Evolutionary conservation across 164 flowering plant genomes (phyloP), one percentile per base, ranked within the genome.

Genomic region (Vitis rotundifolia): DNA sequence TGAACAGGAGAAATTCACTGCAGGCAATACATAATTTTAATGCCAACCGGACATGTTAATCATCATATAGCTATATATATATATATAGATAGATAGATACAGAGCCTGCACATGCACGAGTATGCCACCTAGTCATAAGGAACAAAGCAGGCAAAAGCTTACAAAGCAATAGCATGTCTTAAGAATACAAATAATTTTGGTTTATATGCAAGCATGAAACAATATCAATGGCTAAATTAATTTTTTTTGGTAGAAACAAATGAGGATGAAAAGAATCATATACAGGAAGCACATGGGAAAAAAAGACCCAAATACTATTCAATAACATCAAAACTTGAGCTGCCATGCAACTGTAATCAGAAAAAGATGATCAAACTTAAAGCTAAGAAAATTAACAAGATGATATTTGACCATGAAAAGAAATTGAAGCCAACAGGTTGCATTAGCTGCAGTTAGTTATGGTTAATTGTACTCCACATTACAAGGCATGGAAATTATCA

Each of bases 281-380:
- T 68, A 63, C 11, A 60, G 31, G 68, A 26, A 51, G 10, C 18
- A 7, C 22, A 31, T 14, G 55, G 29, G 10, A 5, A 47, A 53
- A 53, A 57, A 13, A 18, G 55, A 53, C 9, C 52, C 37, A 31
- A 62, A 52, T 50, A 56, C 19, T 4, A 37, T 66, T 69, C 74
- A 63, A 69, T 71, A 55, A 66, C 71, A 48, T 68, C 71, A 56
- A 14, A 53, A 8, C 55, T 72, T 61, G 73, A 64, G 64, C n/a
- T 51, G 48, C 64, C 53, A 51, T 26, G 55, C 66, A 74, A 53
- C 64, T 74, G 69, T 74, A 73, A 61, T 31, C 44, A 37, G 10
- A 15, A 5, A 61, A n/a, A 64, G 15, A 11, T 31, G 67, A 18
- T 1, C 26, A 22, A 64, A 68, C 8, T 49, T 64, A 47, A 8